Evolutionary conservation across 1,139 yeast genomes (phyloP).

Genomic region (Saccharomycopsis hybrid): DNA sequence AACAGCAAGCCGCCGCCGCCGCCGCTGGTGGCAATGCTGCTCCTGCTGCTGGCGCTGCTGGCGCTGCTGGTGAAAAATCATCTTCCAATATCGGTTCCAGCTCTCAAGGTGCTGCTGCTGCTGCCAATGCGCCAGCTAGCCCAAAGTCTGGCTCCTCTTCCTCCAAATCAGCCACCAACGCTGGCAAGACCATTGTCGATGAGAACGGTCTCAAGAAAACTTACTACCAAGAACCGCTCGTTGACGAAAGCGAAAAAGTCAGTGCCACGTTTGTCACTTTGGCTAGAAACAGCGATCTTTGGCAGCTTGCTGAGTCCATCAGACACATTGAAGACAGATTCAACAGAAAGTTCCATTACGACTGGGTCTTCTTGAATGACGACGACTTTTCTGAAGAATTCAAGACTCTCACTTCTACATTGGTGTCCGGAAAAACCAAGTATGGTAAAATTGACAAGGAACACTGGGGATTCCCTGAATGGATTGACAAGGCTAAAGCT

Average conservation of each 20-base stretch:
- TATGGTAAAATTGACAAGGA: conserved; percentile 46
- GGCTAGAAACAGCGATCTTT: conserved; percentile 66
- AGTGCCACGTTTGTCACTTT: conserved; percentile 71
- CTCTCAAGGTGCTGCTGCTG: background rate
- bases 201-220: conserved; percentile 59
- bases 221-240: conserved; percentile 15
- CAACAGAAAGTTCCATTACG: conserved; percentile 57
- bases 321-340: conserved; percentile 69
- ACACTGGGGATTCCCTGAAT: conserved; percentile 53
- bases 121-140: background rate
- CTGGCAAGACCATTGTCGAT: conserved; percentile 24
- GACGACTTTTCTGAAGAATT: conserved; percentile 43
- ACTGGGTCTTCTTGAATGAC: conserved; percentile 71
- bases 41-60: background rate
- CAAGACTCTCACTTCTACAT: conserved; percentile 33
- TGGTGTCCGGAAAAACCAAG: conserved; percentile 44
- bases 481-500: conserved; percentile 55
- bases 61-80: background rate
- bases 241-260: conserved; percentile 29
- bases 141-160: conserved; percentile 1
- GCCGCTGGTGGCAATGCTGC: background rate
- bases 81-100: background rate
- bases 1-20: background rate
- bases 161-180: background rate
- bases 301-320: conserved; percentile 53